Base-by-base conservation (phyloP, 371 early-diverging fungal genomes). In the Mucor piriformis region DNA sequence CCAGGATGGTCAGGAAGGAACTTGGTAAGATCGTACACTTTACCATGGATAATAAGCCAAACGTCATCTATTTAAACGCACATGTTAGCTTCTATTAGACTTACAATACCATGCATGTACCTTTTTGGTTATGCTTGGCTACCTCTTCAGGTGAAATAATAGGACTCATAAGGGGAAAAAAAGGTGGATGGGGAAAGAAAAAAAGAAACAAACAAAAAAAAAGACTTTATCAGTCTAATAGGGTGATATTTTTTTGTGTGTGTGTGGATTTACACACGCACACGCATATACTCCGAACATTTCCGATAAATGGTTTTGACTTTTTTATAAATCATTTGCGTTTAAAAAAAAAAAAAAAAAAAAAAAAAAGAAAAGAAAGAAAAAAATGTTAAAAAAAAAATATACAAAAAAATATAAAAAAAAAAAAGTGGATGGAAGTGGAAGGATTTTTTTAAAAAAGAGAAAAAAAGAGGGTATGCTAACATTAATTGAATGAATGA, bases 21-120 rank as follows among this genome's bases (percentile, higher is more conserved):
- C 27, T 83, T 70, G 29, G 95, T 93, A 37, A 91, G 85, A 67
- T 95, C 90, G 61, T 92, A 89, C 12, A 96, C 94, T 63, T 89
- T 82, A 51, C 86, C 90, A 61, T 90, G 84, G 35, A 95, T 79
- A 52, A 92, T 82, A 42, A 94, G 85, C 96, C 96, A 95, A 57
- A 90, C 74, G 73, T 94, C 94, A 46, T 73, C 77, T 80, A 35
- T 20, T 54, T n/a, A 32, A 24, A n/a, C 53, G 33, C 10, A 25
- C 32, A 20, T 15, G 43, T 20, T 32, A 25, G 32, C 27, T 37
- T 11, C 16, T 2, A 32, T 23, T 5, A 18, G 11, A 24, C 50
- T 21, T 34, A 18, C 11, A 8, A 49, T 21, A 7, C 3, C 16
- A 33, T 16, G 12, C 3, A 12, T 12, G 52, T 66, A 76, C 80